Conservation (phyloP, 129 eudicot species). For the Chrysanthemum makinoi region DNA sequence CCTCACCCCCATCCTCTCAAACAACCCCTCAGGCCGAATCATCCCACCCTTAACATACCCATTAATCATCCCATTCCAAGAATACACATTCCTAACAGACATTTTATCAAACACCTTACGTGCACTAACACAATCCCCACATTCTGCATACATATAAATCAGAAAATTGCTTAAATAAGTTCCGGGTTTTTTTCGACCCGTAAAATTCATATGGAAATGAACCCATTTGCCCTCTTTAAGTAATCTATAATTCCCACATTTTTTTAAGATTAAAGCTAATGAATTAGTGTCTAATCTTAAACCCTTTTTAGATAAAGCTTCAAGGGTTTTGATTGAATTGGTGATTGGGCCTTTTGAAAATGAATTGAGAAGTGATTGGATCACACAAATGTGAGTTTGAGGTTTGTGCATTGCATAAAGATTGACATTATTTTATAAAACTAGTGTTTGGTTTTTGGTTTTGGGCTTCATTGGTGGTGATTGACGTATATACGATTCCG, state of each 20-base stretch:
- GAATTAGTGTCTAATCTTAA: slow-evolving; percentile 47
- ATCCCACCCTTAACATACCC: slow-evolving; percentile 78
- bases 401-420: slow-evolving; percentile 38
- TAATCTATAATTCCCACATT: slow-evolving; percentile 47
- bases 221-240: slow-evolving; percentile 70
- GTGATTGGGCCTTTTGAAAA: slow-evolving; percentile 52
- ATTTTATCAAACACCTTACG: slow-evolving; percentile 79
- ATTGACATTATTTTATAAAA: slow-evolving; percentile 28
- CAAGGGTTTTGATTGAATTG: slow-evolving; percentile 52
- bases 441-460: slow-evolving; percentile 8
- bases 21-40: slow-evolving; percentile 54
- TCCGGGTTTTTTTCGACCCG: slow-evolving; percentile 52
- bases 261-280: slow-evolving; percentile 44
- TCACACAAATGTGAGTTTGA: slow-evolving; percentile 44
- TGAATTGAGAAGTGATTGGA: slow-evolving; percentile 42
- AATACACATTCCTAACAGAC: slow-evolving; percentile 59
- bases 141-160: slow-evolving; percentile 56
- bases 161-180: slow-evolving; percentile 52
- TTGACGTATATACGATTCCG: too few relatives aligned
- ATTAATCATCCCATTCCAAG: slow-evolving; percentile 79
- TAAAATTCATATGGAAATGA: slow-evolving; percentile 59
- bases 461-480: slow-evolving; percentile 18
- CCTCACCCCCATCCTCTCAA: slow-evolving; percentile 57
- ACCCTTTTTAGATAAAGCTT: slow-evolving; percentile 44
- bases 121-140: slow-evolving; percentile 56